Percentiles rank a stretch among this genome's conserved stretches.
Evolutionary conservation across 148 eudicot genomes (phyloP).

Genomic region (Diospyros kaki): DNA sequence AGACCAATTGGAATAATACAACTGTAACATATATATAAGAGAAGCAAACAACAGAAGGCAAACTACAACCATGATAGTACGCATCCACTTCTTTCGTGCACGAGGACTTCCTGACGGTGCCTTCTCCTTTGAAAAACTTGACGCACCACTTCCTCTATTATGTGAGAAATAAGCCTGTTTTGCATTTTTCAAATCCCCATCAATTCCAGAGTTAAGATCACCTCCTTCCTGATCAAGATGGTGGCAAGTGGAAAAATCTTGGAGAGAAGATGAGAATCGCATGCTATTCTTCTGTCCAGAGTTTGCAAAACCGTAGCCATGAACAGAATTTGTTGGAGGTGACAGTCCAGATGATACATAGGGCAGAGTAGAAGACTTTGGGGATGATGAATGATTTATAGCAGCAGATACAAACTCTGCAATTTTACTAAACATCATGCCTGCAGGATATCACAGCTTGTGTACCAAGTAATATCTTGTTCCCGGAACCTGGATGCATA

Average conservation of each 20-base stretch:
- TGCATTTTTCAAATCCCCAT: conserved; percentile 23
- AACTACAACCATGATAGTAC: conserved; percentile 46
- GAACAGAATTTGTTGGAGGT: conserved; percentile 53
- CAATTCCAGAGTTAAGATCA: conserved; percentile 32
- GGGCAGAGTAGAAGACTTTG: conserved; percentile 51
- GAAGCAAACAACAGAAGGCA: conserved; percentile 54
- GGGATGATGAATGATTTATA: conserved; percentile 41
- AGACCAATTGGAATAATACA: conserved; percentile 55
- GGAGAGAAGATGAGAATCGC: conserved; percentile 78
- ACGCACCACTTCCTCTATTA: conserved; percentile 36
- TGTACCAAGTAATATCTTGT: conserved; percentile 7
- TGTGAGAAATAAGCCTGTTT: conserved; percentile 35
- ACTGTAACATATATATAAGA: conserved; percentile 37
- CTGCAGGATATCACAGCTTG: conserved; percentile 20
- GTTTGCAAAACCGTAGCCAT: conserved; percentile 37
- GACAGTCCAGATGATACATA: conserved; percentile 58
- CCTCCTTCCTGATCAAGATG: conserved; percentile 54
- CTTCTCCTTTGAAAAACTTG: conserved; percentile 89
- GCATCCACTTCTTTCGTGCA: conserved; percentile 48
- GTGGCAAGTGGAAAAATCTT: conserved; percentile 78
- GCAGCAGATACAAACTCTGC: conserved; percentile 52
- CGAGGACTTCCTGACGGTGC: conserved; percentile 32
- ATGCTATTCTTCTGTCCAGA: conserved; percentile 41
- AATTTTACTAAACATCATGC: conserved; percentile 57
- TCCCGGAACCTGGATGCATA: conserved; percentile 3